These are phyloP conservation scores for Phaeotremella fagi DNA, from an alignment of 768 basidiomycete species.

Conservation along the genomic window DNA sequence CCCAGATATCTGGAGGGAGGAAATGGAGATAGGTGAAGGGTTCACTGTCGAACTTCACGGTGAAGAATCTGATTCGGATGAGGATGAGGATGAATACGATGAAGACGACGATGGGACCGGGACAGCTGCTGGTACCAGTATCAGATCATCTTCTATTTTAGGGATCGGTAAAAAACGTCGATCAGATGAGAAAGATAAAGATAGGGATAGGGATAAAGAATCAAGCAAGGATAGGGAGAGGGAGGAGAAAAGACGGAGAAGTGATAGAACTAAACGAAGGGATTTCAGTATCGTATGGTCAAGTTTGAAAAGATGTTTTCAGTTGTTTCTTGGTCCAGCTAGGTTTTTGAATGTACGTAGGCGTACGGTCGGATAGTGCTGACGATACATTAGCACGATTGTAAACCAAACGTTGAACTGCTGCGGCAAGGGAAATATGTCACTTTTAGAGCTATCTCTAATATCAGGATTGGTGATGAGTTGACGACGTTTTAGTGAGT, in stretches of 20 bases:
- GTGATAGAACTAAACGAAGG: slow-evolving; percentile 35
- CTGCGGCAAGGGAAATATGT: slow-evolving; percentile 41
- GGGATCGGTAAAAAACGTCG: slow-evolving; percentile 2
- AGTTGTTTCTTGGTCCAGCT: slow-evolving; percentile 47
- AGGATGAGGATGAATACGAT: slow-evolving; percentile 8
- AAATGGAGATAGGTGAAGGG: slow-evolving; percentile 37
- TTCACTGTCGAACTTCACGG: slow-evolving; percentile 18
- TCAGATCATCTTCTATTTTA: too few relatives aligned
- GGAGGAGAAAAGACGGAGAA: slow-evolving; percentile 21
- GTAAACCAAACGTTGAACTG: slow-evolving; percentile 44
- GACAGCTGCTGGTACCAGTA: too few relatives aligned
- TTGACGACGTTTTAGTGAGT: slow-evolving; percentile 46
- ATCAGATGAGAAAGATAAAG: slow-evolving; percentile 1
- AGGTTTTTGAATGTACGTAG: slow-evolving; percentile 45
- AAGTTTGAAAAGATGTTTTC: slow-evolving; percentile 34
- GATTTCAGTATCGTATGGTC: slow-evolving; percentile 47
- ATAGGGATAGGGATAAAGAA: slow-evolving; percentile 13
- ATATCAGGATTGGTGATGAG: slow-evolving; percentile 43
- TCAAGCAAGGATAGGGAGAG: too few relatives aligned
- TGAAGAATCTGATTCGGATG: slow-evolving; percentile 19
- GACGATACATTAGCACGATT: slow-evolving; percentile 43
- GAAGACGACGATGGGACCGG: too few relatives aligned
- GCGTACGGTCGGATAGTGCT: neutral
- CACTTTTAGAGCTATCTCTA: slow-evolving; percentile 37
- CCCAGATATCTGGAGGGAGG: slow-evolving; percentile 35